Conservation (phyloP, 805 yeast genomes). For the Lipomyces japonicus region DNA sequence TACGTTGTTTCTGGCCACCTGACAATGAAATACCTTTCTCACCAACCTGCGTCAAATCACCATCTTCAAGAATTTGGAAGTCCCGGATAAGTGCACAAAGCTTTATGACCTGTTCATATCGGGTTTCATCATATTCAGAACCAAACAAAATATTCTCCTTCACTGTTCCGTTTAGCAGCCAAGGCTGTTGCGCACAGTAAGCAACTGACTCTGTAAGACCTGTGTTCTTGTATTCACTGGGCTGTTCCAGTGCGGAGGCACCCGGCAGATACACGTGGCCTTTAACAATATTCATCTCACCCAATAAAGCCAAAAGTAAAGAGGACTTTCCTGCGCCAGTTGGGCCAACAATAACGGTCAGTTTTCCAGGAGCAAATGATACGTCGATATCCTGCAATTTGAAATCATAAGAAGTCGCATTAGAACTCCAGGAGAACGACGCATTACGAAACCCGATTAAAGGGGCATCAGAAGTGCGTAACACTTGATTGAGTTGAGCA, state of each 20-base stretch:
- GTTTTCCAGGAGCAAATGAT: conserved; percentile 66
- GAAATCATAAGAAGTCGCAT: conserved; percentile 53
- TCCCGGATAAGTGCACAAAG: conserved; percentile 91
- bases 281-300: conserved; percentile 76
- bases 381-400: conserved; percentile 71
- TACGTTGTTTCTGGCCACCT: conserved; percentile 97
- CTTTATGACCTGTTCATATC: conserved; percentile 74
- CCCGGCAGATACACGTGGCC: conserved; percentile 52
- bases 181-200: conserved; percentile 59
- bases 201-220: conserved; percentile 27
- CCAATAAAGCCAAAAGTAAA: conserved; percentile 78
- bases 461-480: conserved; percentile 55
- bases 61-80: conserved; percentile 77
- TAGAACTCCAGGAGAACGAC: conserved; percentile 68
- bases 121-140: conserved; percentile 61
- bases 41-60: conserved; percentile 92
- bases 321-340: conserved; percentile 98
- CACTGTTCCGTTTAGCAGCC: conserved; percentile 90
- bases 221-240: conserved; percentile 62
- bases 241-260: conserved; percentile 59
- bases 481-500: conserved; percentile 58
- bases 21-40: conserved; percentile 95
- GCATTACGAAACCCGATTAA: conserved; percentile 72
- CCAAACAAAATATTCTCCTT: conserved; percentile 79
- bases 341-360: conserved; percentile 89